Percentiles rank a stretch among this genome's conserved stretches.
Conservation (phyloP, 2,329 filamentous ascomycete genomes). For the Mollisiaceae sp. region DNA sequence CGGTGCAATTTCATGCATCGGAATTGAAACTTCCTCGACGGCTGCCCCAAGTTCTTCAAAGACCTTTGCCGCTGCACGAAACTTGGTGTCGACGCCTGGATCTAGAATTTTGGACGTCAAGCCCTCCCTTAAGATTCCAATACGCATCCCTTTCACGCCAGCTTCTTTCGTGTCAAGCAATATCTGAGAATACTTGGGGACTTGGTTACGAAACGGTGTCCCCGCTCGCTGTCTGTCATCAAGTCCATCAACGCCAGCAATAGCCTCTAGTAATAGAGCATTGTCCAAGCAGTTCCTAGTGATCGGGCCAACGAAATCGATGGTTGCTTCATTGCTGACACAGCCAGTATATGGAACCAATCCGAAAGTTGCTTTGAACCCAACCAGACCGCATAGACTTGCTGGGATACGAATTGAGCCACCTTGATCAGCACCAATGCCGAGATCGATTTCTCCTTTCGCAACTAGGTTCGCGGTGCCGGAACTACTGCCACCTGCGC, state of each 20-base stretch:
- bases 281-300: constrained; percentile 48
- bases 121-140: constrained; percentile 53
- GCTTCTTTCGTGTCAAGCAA: constrained; percentile 25
- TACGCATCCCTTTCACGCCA: constrained; percentile 43
- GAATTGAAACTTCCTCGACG: constrained; percentile 56
- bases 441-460: constrained; percentile 51
- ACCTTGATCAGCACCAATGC: constrained; percentile 53
- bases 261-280: constrained; percentile 50
- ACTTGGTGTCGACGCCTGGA: constrained; percentile 45
- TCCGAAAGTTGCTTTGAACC: constrained; percentile 35
- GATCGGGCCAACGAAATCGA: constrained; percentile 57
- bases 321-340: constrained; percentile 54
- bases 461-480: constrained; percentile 54
- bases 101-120: constrained; percentile 48
- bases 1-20: constrained; percentile 46
- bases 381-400: constrained; percentile 48
- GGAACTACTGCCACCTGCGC: constrained; percentile 55
- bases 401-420: constrained; percentile 77
- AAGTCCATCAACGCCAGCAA: constrained; percentile 55
- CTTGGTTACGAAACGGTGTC: constrained; percentile 36
- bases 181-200: constrained; percentile 30
- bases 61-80: constrained; percentile 48
- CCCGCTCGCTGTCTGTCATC: constrained; percentile 51
- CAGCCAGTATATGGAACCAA: constrained; percentile 42
- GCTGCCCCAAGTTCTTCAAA: constrained; percentile 54